Evolutionary conservation across 352 stramenopile species (phyloP).

Genomic region (Lagenidium giganteum): DNA sequence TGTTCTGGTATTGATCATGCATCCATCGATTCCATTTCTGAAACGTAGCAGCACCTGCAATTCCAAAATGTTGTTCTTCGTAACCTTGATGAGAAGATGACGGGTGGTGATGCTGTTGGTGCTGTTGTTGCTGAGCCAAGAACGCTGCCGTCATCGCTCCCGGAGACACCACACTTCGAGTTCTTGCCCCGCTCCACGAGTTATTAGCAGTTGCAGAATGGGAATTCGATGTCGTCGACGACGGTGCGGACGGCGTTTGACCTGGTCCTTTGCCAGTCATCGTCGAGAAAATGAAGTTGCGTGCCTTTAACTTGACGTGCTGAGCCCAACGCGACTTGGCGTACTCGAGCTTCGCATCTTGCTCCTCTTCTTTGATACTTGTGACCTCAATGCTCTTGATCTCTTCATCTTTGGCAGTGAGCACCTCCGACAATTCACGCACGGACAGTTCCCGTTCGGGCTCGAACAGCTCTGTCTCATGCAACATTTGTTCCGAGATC

Average conservation of each 20-base stretch:
- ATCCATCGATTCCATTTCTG: constrained; percentile 81
- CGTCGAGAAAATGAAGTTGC: constrained; percentile 58
- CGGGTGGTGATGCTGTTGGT: constrained; percentile 21
- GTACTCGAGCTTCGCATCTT: constrained; percentile 65
- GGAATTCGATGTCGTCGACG: constrained; percentile 1
- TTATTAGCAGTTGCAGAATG: not conserved
- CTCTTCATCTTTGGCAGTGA: constrained; percentile 47
- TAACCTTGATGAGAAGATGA: constrained; percentile 23
- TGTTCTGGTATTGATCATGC: constrained; percentile 66
- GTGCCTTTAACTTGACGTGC: constrained; percentile 70
- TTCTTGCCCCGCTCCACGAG: not conserved
- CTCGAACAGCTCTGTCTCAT: constrained; percentile 67
- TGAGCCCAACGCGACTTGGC: constrained; percentile 68
- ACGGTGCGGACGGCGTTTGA: not conserved
- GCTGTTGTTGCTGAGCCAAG: constrained; percentile 31
- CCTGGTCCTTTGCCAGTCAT: constrained; percentile 27
- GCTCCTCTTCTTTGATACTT: constrained; percentile 68
- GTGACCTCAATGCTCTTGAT: constrained; percentile 52
- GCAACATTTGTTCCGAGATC: constrained; percentile 67
- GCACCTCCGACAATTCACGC: constrained; percentile 51
- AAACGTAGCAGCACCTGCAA: constrained; percentile 37
- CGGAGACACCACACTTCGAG: constrained; percentile 11
- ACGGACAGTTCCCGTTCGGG: constrained; percentile 62
- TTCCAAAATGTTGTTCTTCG: constrained; percentile 4
- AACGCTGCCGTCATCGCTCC: constrained; percentile 38